A percentile compares a stretch with the other conserved stretches of the same genome.
phyloP scores from a whole-genome alignment of 352 stramenopile genomes.

The Thraustochytrium sp. region DNA sequence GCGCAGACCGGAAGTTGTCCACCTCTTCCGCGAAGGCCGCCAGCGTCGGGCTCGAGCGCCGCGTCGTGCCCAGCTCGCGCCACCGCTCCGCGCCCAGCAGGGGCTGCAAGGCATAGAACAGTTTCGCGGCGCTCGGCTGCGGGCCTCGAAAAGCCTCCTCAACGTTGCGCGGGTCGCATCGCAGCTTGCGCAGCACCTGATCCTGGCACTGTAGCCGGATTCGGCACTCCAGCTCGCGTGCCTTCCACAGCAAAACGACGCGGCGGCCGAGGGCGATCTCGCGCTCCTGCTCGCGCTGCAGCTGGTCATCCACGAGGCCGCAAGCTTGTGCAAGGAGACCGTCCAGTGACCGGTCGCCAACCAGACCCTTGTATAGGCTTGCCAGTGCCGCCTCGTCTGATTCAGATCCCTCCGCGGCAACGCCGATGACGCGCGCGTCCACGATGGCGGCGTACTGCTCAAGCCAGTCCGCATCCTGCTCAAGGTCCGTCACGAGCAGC shows the following conservation, averaged over 20 bases:
- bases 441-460: background rate
- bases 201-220: background rate
- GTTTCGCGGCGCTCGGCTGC: background rate
- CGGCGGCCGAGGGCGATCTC: background rate
- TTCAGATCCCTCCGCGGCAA: background rate
- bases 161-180: no score
- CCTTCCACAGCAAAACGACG: background rate
- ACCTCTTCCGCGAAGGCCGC: background rate
- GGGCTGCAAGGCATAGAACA: background rate
- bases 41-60: background rate
- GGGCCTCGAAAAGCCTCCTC: no score
- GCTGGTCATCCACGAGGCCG: background rate
- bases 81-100: background rate
- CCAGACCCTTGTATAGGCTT: background rate
- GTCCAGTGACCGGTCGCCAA: background rate
- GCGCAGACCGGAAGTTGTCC: background rate
- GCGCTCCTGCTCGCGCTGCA: background rate
- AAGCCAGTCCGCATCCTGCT: background rate
- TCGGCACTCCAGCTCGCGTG: background rate
- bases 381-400: background rate
- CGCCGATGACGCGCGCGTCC: background rate
- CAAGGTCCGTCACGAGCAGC: background rate
- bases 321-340: background rate
- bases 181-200: background rate
- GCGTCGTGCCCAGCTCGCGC: background rate